Evolutionary conservation across 2,329 filamentous ascomycete species (phyloP).

Genomic region (Exophiala viscosa): DNA sequence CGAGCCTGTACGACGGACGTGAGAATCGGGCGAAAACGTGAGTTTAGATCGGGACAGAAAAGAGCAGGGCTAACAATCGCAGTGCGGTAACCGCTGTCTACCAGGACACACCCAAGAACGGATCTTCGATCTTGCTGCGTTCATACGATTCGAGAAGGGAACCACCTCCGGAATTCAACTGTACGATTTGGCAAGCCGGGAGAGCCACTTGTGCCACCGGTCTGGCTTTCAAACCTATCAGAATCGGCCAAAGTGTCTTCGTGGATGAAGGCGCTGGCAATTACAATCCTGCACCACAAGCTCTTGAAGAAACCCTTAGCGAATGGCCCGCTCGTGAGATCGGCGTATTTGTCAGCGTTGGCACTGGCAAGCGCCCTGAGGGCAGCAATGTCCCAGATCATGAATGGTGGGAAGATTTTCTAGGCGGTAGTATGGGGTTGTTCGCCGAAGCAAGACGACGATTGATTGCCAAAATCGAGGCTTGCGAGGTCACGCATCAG

Average conservation of each 20-base stretch:
- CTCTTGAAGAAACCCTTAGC: slow-evolving; percentile 87
- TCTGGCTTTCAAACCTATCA: slow-evolving; percentile 91
- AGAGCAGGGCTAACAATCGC: slow-evolving; percentile 12
- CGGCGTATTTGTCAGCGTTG: slow-evolving; percentile 86
- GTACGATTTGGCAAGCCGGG: slow-evolving; percentile 95
- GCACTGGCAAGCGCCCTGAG: slow-evolving; percentile 80
- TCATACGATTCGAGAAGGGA: slow-evolving; percentile 96
- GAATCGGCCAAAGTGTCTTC: slow-evolving; percentile 88
- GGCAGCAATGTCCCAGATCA: slow-evolving; percentile 66
- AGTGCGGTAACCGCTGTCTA: slow-evolving; percentile 90
- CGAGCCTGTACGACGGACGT: slow-evolving; percentile 79
- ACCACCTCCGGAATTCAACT: slow-evolving; percentile 84
- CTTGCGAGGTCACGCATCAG: slow-evolving; percentile 85
- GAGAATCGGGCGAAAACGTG: slow-evolving; percentile 88
- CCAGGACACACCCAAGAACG: slow-evolving; percentile 70
- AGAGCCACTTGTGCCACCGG: slow-evolving; percentile 89
- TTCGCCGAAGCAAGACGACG: slow-evolving; percentile 85
- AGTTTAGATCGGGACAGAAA: slow-evolving; percentile 38
- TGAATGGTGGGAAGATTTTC: slow-evolving; percentile 89
- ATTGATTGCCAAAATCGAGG: slow-evolving; percentile 89
- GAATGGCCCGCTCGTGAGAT: slow-evolving; percentile 94
- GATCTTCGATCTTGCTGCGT: slow-evolving; percentile 69
- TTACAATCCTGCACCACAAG: slow-evolving; percentile 83
- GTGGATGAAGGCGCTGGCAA: slow-evolving; percentile 88
- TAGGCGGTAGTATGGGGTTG: slow-evolving; percentile 66